Percentiles rank a stretch among this genome's conserved stretches.
Evolutionary conservation across 495 filamentous ascomycete genomes (phyloP).

Genomic region (Trypethelium eluteriae): DNA sequence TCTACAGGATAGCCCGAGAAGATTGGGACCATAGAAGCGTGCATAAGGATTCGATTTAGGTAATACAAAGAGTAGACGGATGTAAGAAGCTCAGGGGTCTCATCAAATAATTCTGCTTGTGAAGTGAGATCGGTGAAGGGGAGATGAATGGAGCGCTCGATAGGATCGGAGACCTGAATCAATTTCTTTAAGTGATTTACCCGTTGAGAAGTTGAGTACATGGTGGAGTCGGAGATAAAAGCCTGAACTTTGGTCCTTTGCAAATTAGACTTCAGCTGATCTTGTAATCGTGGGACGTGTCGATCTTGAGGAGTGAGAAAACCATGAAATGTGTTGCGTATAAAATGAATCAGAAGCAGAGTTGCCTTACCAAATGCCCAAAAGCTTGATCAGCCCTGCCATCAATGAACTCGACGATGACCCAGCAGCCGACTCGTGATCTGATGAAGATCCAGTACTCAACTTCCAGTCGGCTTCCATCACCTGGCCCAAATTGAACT

Average conservation of each 20-base stretch:
- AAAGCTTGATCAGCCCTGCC: constrained; percentile 10
- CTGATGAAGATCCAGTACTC: constrained; percentile 10
- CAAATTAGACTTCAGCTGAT: constrained; percentile 12
- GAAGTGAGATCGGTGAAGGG: constrained; percentile 13
- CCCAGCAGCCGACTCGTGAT: not conserved
- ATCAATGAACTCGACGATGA: constrained; percentile 15
- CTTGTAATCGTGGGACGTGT: not conserved
- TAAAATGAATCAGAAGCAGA: not conserved
- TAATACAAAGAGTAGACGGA: constrained; percentile 14
- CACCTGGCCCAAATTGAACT: constrained; percentile 6
- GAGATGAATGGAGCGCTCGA: constrained; percentile 3
- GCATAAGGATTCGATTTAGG: constrained; percentile 11
- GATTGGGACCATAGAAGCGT: constrained; percentile 14
- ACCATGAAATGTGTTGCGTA: not conserved
- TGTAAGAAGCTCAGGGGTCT: constrained; percentile 13
- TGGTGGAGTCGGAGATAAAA: constrained; percentile 11
- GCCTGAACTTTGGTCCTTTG: constrained; percentile 14
- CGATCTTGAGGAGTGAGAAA: not conserved
- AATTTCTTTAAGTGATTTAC: constrained; percentile 2
- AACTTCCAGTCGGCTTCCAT: constrained; percentile 14
- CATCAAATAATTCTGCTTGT: constrained; percentile 13
- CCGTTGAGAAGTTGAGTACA: constrained; percentile 8
- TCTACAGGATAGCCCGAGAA: constrained; percentile 10
- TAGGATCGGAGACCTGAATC: constrained; percentile 12
- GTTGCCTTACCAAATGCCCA: constrained; percentile 13